A percentile compares a stretch with the other conserved stretches of the same genome.
These are phyloP conservation scores for Hypericum androsaemum DNA, from an alignment of 345 rosid species.

Conservation along the genomic window DNA sequence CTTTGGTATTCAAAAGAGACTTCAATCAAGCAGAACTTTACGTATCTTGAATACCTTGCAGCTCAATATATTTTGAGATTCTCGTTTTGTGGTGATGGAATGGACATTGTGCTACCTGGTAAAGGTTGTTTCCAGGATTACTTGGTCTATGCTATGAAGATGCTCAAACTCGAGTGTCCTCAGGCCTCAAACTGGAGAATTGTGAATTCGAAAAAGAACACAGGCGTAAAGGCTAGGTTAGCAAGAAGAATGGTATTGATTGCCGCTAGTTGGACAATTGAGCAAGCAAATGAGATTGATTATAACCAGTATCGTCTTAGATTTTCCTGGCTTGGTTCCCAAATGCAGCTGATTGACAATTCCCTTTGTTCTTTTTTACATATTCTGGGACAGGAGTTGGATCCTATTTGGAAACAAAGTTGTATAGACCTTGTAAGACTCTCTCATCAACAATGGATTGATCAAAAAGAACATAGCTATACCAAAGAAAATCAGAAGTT, in stretches of 20 bases:
- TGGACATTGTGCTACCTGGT: constrained; percentile 19
- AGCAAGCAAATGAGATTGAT: constrained; percentile 70
- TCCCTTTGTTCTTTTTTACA: constrained; percentile 35
- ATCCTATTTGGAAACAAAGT: constrained; percentile 66
- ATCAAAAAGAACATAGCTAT: constrained; percentile 37
- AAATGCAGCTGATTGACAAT: constrained; percentile 31
- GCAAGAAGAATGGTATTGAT: constrained; percentile 45
- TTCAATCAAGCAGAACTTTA: constrained; percentile 64
- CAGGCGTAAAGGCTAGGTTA: constrained; percentile 20
- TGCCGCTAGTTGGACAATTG: constrained; percentile 74
- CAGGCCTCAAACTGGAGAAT: constrained; percentile 17
- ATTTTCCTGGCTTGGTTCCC: constrained; percentile 62
- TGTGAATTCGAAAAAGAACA: constrained; percentile 9
- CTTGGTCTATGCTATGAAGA: constrained; percentile 27
- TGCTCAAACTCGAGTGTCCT: constrained; percentile 35
- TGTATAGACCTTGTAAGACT: constrained; percentile 50
- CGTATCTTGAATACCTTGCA: constrained; percentile 71
- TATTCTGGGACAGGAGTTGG: constrained; percentile 38
- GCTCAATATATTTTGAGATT: constrained; percentile 36
- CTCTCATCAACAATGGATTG: constrained; percentile 62
- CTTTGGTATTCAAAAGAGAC: constrained; percentile 53
- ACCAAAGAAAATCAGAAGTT: constrained; percentile 25
- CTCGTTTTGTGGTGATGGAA: constrained; percentile 11
- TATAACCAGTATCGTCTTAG: constrained; percentile 53
- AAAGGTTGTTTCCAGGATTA: constrained; percentile 15